Percentiles rank a stretch among this genome's conserved stretches.
phyloP scores from a whole-genome alignment of 495 filamentous ascomycete genomes.

The Talaromyces nanjingensis region DNA sequence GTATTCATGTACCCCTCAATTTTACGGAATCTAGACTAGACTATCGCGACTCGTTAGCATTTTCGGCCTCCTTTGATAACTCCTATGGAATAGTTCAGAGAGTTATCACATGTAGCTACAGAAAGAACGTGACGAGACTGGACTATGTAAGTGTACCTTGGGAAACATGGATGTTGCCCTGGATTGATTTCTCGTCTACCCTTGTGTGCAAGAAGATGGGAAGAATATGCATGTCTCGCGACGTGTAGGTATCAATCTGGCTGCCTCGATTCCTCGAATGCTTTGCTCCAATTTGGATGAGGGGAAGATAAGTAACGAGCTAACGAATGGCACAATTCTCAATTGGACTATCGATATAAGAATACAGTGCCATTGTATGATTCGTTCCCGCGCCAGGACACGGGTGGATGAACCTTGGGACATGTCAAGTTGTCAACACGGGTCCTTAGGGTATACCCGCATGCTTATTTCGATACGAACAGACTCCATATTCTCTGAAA shows the following conservation, averaged over 20 bases:
- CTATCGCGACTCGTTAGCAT: neutral
- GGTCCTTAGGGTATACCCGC: constrained; percentile 1
- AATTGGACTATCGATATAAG: neutral
- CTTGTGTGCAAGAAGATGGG: neutral
- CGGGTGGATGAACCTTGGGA: neutral
- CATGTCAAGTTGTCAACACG: neutral
- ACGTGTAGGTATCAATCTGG: neutral
- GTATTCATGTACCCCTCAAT: neutral
- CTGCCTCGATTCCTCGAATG: neutral
- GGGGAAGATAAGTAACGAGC: too few relatives aligned
- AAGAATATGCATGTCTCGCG: neutral
- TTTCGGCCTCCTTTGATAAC: neutral
- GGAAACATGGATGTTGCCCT: neutral
- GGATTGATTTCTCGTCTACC: neutral
- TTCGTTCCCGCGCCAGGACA: neutral
- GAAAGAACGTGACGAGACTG: neutral
- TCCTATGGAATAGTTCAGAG: neutral
- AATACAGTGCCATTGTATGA: neutral
- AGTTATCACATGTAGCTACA: neutral
- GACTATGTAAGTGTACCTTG: neutral
- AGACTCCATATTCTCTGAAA: neutral
- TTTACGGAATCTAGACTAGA: neutral
- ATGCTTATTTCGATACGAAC: neutral
- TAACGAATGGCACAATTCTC: neutral
- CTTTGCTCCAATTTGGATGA: neutral